Percentiles rank a stretch among this genome's conserved stretches.
phyloP scores from a whole-genome alignment of 352 stramenopile species.

The Globisporangium parvum region DNA sequence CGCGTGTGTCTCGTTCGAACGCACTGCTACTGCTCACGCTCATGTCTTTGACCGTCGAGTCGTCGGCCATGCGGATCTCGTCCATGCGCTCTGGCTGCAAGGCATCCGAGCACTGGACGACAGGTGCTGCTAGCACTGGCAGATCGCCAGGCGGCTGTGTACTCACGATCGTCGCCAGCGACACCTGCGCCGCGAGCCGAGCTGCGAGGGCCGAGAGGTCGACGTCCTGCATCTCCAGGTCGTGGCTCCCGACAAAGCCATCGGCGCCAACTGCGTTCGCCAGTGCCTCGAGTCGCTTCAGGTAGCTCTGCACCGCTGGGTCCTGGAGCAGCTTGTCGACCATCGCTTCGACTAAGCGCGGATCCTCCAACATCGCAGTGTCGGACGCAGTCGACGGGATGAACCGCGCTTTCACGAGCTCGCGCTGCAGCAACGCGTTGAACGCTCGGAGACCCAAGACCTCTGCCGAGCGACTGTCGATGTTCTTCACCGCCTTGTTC shows the following conservation, averaged over 20 bases:
- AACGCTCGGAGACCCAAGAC: constrained; percentile 61
- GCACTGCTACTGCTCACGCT: not conserved
- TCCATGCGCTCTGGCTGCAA: too few relatives aligned
- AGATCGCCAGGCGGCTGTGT: not conserved
- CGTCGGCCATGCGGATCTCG: too few relatives aligned
- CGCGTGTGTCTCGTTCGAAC: not conserved
- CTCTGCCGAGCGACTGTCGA: constrained; percentile 75
- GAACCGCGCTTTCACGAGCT: constrained; percentile 59
- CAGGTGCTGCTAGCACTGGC: too few relatives aligned
- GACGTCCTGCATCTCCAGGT: not conserved
- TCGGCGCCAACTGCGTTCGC: constrained; percentile 2
- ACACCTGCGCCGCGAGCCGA: not conserved
- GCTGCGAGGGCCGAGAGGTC: not conserved
- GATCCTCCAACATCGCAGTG: not conserved
- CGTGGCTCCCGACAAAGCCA: not conserved
- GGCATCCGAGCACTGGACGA: too few relatives aligned
- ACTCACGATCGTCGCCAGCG: not conserved
- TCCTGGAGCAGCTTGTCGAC: constrained; percentile 40
- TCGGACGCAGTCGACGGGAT: constrained; percentile 12
- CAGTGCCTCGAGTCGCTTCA: constrained; percentile 53
- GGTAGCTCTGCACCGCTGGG: constrained; percentile 39
- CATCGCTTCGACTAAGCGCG: constrained; percentile 18
- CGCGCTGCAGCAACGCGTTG: constrained; percentile 57
- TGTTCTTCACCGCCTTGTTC: constrained; percentile 88
- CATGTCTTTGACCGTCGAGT: too few relatives aligned